phyloP scores from a whole-genome alignment of 2,329 filamentous ascomycete genomes.

The Tricladium varicosporioides region DNA sequence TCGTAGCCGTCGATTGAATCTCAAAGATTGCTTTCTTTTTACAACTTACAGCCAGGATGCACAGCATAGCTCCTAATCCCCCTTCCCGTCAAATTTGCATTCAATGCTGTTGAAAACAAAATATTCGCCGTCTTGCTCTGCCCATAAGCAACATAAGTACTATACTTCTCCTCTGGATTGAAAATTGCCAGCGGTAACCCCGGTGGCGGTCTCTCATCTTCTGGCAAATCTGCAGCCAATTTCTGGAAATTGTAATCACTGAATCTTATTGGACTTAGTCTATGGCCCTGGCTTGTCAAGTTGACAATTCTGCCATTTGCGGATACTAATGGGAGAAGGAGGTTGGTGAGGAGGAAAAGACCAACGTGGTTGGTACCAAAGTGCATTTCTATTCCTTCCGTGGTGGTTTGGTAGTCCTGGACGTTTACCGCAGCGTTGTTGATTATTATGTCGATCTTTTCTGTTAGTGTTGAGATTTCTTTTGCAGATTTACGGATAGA shows the following conservation, averaged over 20 bases:
- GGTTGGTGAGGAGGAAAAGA: slow-evolving; percentile 30
- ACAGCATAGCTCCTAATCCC: slow-evolving; percentile 8
- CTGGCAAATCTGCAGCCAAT: slow-evolving; percentile 13
- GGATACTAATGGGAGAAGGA: slow-evolving; percentile 21
- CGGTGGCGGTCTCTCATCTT: slow-evolving; percentile 14
- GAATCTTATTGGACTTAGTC: slow-evolving; percentile 37
- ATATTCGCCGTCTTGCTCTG: slow-evolving; percentile 47
- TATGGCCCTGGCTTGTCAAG: slow-evolving; percentile 39
- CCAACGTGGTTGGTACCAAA: slow-evolving; percentile 30
- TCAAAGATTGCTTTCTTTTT: too few relatives aligned
- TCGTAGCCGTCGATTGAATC: too few relatives aligned
- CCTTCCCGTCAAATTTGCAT: slow-evolving; percentile 14
- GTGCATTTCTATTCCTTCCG: slow-evolving; percentile 38
- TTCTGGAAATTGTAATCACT: slow-evolving; percentile 36
- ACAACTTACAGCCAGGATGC: slow-evolving; percentile 21
- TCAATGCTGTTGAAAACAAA: slow-evolving; percentile 13
- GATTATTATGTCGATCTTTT: slow-evolving; percentile 39
- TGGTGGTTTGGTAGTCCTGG: slow-evolving; percentile 27
- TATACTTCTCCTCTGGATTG: slow-evolving; percentile 16
- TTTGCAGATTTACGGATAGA: slow-evolving; percentile 40
- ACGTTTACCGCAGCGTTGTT: slow-evolving; percentile 42
- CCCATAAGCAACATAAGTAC: slow-evolving; percentile 37
- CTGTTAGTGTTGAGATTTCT: slow-evolving; percentile 33
- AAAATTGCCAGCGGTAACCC: slow-evolving; percentile 2
- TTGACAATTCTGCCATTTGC: slow-evolving; percentile 34